A percentile compares a stretch with the other conserved stretches of the same genome.
phyloP scores from a whole-genome alignment of 257 asterid species.

The Plantago elongata region DNA sequence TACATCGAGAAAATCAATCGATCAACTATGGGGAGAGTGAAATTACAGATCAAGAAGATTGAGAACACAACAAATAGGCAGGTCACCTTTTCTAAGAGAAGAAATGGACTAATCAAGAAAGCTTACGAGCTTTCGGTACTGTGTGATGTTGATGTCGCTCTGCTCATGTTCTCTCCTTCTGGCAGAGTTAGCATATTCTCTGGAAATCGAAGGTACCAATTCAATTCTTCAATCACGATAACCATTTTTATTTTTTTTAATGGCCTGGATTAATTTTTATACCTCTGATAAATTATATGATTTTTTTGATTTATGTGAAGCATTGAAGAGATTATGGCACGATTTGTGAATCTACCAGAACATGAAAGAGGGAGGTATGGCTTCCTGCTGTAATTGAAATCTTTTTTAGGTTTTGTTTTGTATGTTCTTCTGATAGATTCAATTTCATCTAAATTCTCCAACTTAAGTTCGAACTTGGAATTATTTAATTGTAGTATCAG shows the following conservation, averaged over 20 bases:
- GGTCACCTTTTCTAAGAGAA: constrained; percentile 94
- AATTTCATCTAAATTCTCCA: background rate
- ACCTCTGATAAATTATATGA: background rate
- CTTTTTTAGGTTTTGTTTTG: constrained; percentile 1
- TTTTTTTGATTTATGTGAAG: constrained; percentile 29
- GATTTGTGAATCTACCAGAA: constrained; percentile 78
- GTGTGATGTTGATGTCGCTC: constrained; percentile 94
- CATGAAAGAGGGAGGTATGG: constrained; percentile 79
- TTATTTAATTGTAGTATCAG: too few relatives aligned
- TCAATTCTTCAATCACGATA: too few relatives aligned
- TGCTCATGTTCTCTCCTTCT: constrained; percentile 93
- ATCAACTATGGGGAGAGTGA: constrained; percentile 79
- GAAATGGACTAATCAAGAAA: constrained; percentile 92
- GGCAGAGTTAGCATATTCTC: constrained; percentile 80
- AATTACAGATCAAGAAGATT: constrained; percentile 84
- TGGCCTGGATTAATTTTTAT: too few relatives aligned
- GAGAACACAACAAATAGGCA: constrained; percentile 96
- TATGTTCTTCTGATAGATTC: background rate
- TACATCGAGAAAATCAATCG: background rate
- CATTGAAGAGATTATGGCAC: constrained; percentile 65
- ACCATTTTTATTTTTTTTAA: too few relatives aligned
- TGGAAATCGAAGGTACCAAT: constrained; percentile 73
- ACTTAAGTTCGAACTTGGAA: too few relatives aligned
- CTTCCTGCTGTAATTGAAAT: background rate
- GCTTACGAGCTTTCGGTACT: constrained; percentile 98